Conservation (phyloP, 1,139 yeast species). For the Lodderomyces orthopsilosis region DNA sequence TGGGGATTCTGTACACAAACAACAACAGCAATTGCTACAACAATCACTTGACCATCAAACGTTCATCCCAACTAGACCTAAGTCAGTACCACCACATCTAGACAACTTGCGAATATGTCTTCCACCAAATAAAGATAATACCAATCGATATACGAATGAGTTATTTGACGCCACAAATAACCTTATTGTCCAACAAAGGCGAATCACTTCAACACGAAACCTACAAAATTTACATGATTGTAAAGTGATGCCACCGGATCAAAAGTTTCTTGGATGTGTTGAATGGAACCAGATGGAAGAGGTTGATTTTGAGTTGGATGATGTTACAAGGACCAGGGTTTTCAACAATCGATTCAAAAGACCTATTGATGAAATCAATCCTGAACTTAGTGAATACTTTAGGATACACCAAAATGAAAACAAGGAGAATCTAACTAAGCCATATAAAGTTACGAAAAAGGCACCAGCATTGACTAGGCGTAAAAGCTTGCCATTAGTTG, state of each 20-base stretch:
- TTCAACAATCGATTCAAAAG: conserved; percentile 36
- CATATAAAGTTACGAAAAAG: conserved; percentile 7
- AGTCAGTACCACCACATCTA: conserved; percentile 1
- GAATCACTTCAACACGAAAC: neutral
- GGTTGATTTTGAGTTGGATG: conserved; percentile 42
- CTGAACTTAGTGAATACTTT: conserved; percentile 28
- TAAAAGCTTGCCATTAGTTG: conserved; percentile 20
- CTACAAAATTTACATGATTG: conserved; percentile 19
- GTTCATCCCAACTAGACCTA: neutral
- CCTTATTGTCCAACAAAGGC: conserved; percentile 11
- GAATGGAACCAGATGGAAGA: conserved; percentile 21
- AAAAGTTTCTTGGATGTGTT: neutral
- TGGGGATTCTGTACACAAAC: neutral
- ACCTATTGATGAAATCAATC: conserved; percentile 8
- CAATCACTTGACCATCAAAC: neutral
- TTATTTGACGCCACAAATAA: conserved; percentile 41
- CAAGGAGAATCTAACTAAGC: conserved; percentile 30
- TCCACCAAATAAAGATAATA: conserved; percentile 14
- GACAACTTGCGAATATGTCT: conserved; percentile 9
- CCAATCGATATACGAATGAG: conserved; percentile 27
- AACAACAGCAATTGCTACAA: neutral
- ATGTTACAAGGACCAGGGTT: conserved; percentile 45
- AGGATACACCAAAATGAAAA: conserved; percentile 20
- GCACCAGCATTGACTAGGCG: conserved; percentile 18
- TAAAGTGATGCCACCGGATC: conserved; percentile 22